Evolutionary conservation across 768 basidiomycete genomes (phyloP).

Genomic region (Calocera viscosa): DNA sequence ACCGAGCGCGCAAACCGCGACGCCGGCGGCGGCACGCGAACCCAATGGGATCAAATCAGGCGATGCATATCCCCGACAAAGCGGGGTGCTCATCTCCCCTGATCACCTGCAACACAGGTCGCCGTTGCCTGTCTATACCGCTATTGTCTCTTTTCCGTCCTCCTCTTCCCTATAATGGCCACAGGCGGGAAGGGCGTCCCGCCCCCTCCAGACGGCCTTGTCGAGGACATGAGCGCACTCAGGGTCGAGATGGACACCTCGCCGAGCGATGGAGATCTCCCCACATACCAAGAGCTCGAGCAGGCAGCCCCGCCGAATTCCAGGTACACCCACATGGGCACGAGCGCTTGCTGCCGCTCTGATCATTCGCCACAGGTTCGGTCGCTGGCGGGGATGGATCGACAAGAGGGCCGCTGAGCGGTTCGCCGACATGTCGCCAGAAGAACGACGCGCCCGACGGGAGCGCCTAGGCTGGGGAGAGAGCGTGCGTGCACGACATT

Average conservation of each 20-base stretch:
- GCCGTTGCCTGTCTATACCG: no score
- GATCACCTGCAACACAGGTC: no score
- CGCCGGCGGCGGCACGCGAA: no score
- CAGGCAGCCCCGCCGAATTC: constrained; percentile 70
- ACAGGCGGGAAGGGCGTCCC: not conserved
- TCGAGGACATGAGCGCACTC: not conserved
- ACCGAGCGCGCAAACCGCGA: no score
- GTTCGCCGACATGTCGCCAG: constrained; percentile 21
- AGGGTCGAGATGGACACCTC: not conserved
- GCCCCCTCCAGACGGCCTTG: not conserved
- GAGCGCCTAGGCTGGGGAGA: constrained; percentile 62
- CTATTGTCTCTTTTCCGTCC: not conserved
- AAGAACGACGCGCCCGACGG: constrained; percentile 44
- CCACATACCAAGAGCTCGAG: constrained; percentile 71
- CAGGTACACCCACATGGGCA: constrained; percentile 34
- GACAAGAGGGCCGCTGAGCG: constrained; percentile 54
- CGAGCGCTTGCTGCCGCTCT: constrained; percentile 12
- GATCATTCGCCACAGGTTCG: constrained; percentile 43
- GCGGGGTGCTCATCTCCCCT: no score
- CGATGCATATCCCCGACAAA: no score
- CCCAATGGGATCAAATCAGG: no score
- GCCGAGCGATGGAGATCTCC: constrained; percentile 43
- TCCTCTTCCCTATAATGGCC: not conserved
- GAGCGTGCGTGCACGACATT: constrained; percentile 24
- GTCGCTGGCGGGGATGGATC: constrained; percentile 77